Base-by-base conservation (phyloP, 2,329 filamentous ascomycete species). In the Neoascochyta sp. region DNA sequence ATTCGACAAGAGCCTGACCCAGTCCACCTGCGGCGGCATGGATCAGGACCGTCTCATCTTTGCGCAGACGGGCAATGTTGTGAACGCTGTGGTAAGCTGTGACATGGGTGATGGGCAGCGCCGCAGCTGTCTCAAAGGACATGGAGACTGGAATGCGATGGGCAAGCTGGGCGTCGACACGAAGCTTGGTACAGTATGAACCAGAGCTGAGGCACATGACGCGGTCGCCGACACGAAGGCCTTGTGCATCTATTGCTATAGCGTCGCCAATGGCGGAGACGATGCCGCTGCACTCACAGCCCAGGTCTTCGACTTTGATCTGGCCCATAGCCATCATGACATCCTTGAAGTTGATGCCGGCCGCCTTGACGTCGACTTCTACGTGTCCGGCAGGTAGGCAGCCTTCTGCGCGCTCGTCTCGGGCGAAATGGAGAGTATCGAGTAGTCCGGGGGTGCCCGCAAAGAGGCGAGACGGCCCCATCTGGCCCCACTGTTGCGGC, bases 11-110 rank as follows among this genome's bases (percentile, higher is more conserved):
- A 22, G 36, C 38, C 19, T 36, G 38, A 11, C 45, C 43, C 0
- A 45, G 16, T 6, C 32, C 18, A 7, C n/a, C 36, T 9, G 32
- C 38, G 2, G 53, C 56, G 4, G 43, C 31, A 16, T 58, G 53
- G 4, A 65, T 57, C 10, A 65, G 44, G 10, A 65, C 42, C 2
- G 19, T 35, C 2, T 50, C 38, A 1, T 33, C 37, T 14, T 32
- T 26, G 1, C 15, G 9, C 5, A 54, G 10, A 9, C 24, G 32
- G 4, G 37, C 52, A 2, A 43, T 24, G 10, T 49, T 23, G 1
- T 41, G 24, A 9, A 56, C 26, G 0, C 42, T 28, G 26, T 46
- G 28, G 17, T 36, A 47, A 2, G 41, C 45, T 3, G 50, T 53
- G 7, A 19, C 24, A 24, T 41, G 41, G 3, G 45, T 36, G 11